Evolutionary conservation across 768 basidiomycete genomes (phyloP), one percentile per base, ranked within the genome.

Genomic region (Mycena belliarum): DNA sequence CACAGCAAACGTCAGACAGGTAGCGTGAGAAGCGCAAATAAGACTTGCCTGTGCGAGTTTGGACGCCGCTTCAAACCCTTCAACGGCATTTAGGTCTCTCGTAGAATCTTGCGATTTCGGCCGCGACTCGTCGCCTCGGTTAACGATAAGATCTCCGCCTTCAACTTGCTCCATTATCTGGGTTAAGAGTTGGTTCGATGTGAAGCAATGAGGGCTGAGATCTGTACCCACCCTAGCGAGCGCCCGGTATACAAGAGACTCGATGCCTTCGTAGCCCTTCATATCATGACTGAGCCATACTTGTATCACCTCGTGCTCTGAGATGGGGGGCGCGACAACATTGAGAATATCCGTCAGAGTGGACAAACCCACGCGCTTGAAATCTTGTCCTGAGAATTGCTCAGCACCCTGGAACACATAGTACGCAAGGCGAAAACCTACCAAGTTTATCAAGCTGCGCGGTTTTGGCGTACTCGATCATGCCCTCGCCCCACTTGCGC

Each of bases 251-350:
- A 95, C 91, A n/a, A 99, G 81, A 12, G 88, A 82, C 74, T 98
- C 96, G 41, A 98, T 82, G 8, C 97, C 97, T 55, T 95, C 94
- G 69, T 96, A 98, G 18, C 97, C 97, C 61, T 83, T 80, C 95
- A 99, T 95, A 64, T 97, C 95, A 74, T 98, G 95, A 67, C 89
- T 90, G 37, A 99, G 76, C 89, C 92, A 93, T 9, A 99, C 87
- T 70, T 97, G 87, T 62, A 99, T 95, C 16, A 98, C 93, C 73
- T 99, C 97, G 69, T 98, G 96, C 71, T 96, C 95, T 24, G 95
- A 92, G 66, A 98, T 98, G 14, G 97, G 97, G 40, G 97, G 97
- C 0, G 97, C 97, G 58, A 99, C 96, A 26, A 89, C 96, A 69
- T 98, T 96, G 49, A 99, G 77, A 54, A 99, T 87, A 55, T 96